Conservation (phyloP, 1,139 yeast species). For the Diutina sp. region DNA sequence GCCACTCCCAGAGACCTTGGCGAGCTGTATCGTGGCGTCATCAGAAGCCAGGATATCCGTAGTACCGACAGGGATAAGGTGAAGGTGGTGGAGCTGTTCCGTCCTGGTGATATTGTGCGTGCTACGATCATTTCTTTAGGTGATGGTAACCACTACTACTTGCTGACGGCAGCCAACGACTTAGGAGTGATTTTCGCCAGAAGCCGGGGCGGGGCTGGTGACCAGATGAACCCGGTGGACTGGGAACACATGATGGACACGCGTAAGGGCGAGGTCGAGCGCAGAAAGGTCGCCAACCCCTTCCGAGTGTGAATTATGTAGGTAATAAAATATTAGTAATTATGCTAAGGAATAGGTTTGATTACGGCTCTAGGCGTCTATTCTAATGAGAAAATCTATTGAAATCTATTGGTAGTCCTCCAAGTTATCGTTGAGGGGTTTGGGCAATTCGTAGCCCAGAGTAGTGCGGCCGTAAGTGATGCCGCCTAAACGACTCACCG, state of each 20-base stretch:
- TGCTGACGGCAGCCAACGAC: slow-evolving; percentile 83
- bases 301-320: background rate
- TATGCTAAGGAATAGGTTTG: background rate
- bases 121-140: slow-evolving; percentile 79
- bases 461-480: slow-evolving; percentile 31
- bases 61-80: slow-evolving; percentile 87
- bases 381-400: no score
- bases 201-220: slow-evolving; percentile 58
- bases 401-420: background rate
- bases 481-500: slow-evolving; percentile 48
- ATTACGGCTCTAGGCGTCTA: no score
- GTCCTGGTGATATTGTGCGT: slow-evolving; percentile 87
- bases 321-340: background rate
- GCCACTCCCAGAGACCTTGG: slow-evolving; percentile 58
- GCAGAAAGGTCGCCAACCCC: slow-evolving; percentile 90
- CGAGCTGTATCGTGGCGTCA: slow-evolving; percentile 83
- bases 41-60: slow-evolving; percentile 79
- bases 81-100: slow-evolving; percentile 63
- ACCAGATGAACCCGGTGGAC: slow-evolving; percentile 78
- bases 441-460: slow-evolving; percentile 23
- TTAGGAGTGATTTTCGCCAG: slow-evolving; percentile 89
- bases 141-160: slow-evolving; percentile 83
- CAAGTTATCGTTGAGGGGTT: background rate
- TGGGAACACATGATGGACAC: slow-evolving; percentile 93
- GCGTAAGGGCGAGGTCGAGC: slow-evolving; percentile 60